A percentile compares a stretch with the other conserved stretches of the same genome.
These are phyloP conservation scores for Agapanthus africanus DNA, from an alignment of 106 monocot genomes.

Conservation along the genomic window DNA sequence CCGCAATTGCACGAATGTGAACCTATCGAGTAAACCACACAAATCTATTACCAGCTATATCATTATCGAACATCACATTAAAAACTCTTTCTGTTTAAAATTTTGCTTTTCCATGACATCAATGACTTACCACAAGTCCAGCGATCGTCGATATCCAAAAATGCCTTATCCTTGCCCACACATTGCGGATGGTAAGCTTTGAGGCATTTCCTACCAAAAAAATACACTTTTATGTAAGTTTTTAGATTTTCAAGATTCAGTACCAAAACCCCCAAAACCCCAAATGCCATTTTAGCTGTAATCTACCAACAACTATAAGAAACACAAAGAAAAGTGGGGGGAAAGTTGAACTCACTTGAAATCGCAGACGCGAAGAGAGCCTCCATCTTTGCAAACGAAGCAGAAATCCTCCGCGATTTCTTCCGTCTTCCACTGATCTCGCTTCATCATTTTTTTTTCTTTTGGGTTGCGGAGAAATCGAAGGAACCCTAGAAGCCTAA, in stretches of 20 bases:
- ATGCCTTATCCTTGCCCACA: conserved; percentile 34
- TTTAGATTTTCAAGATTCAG: background rate
- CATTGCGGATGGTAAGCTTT: conserved; percentile 56
- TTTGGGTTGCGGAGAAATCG: too few relatives aligned
- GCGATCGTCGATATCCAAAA: conserved; percentile 26
- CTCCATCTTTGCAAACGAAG: conserved; percentile 37
- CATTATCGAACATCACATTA: background rate
- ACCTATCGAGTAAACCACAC: conserved; percentile 23
- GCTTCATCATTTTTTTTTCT: too few relatives aligned
- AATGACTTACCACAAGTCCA: conserved; percentile 47
- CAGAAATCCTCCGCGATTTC: conserved; percentile 35
- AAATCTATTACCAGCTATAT: too few relatives aligned
- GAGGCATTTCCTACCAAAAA: conserved; percentile 37
- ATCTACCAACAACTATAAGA: too few relatives aligned
- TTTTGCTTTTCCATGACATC: too few relatives aligned
- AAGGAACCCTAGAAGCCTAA: too few relatives aligned
- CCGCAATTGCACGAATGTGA: conserved; percentile 44
- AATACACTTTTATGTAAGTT: too few relatives aligned
- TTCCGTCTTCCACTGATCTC: conserved; percentile 7
- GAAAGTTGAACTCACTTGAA: background rate
- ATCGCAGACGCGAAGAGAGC: conserved; percentile 31
- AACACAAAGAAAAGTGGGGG: too few relatives aligned
- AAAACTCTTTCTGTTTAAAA: too few relatives aligned
- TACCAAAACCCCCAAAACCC: background rate
- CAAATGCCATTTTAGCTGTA: background rate